Evolutionary conservation across 352 stramenopile genomes (phyloP).

Genomic region (Aphanomyces euteiches): DNA sequence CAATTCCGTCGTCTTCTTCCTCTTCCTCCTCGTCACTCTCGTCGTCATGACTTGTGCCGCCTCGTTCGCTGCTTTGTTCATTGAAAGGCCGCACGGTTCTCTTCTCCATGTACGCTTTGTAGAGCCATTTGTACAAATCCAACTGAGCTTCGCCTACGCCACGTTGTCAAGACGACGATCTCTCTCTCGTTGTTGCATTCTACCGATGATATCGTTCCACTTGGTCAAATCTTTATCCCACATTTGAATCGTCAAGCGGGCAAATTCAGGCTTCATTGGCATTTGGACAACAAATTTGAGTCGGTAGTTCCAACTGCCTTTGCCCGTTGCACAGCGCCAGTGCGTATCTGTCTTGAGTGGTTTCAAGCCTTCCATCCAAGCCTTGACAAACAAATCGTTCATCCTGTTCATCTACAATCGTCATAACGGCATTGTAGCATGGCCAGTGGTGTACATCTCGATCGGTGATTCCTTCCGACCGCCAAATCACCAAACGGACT

Average conservation of each 20-base stretch:
- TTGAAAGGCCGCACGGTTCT: conserved; percentile 56
- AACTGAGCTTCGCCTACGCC: conserved; percentile 58
- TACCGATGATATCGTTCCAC: conserved; percentile 85
- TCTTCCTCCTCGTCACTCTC: conserved; percentile 36
- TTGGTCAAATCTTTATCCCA: conserved; percentile 93
- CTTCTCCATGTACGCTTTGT: conserved; percentile 56
- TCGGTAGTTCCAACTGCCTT: conserved; percentile 90
- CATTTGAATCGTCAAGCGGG: conserved; percentile 85
- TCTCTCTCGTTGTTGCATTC: neutral
- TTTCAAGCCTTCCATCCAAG: conserved; percentile 77
- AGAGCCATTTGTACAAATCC: conserved; percentile 81
- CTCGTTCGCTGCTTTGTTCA: conserved; percentile 42
- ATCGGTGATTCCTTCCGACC: conserved; percentile 75
- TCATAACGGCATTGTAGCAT: neutral
- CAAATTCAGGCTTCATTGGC: conserved; percentile 72
- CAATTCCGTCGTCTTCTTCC: conserved; percentile 30
- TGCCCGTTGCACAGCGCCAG: conserved; percentile 88
- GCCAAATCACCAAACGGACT: conserved; percentile 87
- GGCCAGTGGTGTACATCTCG: conserved; percentile 34
- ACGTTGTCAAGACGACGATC: neutral
- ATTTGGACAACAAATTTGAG: conserved; percentile 86
- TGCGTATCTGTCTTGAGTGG: conserved; percentile 81
- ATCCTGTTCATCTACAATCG: conserved; percentile 55
- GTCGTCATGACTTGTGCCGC: conserved; percentile 20
- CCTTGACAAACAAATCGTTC: conserved; percentile 91